Percentiles rank a stretch among this genome's conserved stretches.
phyloP scores from a whole-genome alignment of 1,284 basidiomycete genomes.

The Austropuccinia psidii region DNA sequence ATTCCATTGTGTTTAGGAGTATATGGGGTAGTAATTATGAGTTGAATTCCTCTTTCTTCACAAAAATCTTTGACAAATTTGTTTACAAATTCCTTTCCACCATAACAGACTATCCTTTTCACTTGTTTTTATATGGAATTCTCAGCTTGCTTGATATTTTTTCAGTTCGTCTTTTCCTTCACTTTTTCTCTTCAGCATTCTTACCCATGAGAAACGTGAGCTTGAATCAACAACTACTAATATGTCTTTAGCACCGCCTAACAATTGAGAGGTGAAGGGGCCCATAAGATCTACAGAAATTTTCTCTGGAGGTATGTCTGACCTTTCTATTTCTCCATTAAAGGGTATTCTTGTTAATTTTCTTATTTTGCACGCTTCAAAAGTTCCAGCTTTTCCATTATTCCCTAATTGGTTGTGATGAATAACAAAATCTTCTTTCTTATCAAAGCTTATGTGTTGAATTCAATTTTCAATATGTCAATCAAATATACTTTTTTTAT shows the following conservation, averaged over 20 bases:
- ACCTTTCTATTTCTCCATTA: too few species aligned
- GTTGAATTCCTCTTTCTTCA: not conserved
- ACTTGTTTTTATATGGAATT: not conserved
- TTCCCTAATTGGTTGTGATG: not conserved
- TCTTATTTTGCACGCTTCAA: not conserved
- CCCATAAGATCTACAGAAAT: too few species aligned
- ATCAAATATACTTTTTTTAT: too few species aligned
- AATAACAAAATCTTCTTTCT: too few species aligned
- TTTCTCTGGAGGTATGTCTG: too few species aligned
- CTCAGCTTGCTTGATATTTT: not conserved
- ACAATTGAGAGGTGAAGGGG: not conserved
- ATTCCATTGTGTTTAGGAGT: constrained; percentile 8
- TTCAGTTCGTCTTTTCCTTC: not conserved
- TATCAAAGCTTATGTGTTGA: too few species aligned
- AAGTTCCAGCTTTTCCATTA: not conserved
- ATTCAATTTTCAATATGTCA: too few species aligned
- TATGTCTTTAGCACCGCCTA: not conserved
- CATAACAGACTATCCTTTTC: constrained; percentile 12
- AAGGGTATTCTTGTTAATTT: too few species aligned
- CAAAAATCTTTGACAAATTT: not conserved
- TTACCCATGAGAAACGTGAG: too few species aligned
- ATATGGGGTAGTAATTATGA: not conserved
- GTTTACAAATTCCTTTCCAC: constrained; percentile 6
- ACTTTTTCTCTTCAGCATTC: not conserved
- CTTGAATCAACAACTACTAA: too few species aligned